Evolutionary conservation across 768 basidiomycete genomes (phyloP).

Genomic region (Phanerodontia chrysosporium): DNA sequence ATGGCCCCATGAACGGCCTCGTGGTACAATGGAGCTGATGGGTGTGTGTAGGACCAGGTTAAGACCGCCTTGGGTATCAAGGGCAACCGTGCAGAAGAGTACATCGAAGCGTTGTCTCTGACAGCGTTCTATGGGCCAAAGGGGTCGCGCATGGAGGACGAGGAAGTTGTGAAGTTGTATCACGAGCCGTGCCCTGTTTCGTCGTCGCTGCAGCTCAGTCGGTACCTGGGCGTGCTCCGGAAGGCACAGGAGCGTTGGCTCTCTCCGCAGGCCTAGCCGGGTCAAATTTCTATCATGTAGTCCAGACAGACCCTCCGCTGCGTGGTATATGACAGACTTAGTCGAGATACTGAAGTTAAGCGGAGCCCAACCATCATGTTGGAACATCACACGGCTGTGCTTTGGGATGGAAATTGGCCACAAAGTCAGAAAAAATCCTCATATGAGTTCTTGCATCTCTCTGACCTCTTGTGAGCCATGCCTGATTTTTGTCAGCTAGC

Average conservation of each 20-base stretch:
- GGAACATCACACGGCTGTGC: too few relatives aligned
- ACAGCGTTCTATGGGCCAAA: constrained; percentile 53
- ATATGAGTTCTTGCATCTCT: too few relatives aligned
- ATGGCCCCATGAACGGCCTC: constrained; percentile 33
- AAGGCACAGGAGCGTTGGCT: constrained; percentile 44
- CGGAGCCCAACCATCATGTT: too few relatives aligned
- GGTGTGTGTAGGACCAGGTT: constrained; percentile 44
- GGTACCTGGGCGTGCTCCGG: constrained; percentile 46
- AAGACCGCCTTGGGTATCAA: constrained; percentile 46
- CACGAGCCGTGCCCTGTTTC: constrained; percentile 40
- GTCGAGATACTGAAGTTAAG: too few relatives aligned
- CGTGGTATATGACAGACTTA: too few relatives aligned
- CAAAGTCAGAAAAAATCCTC: too few relatives aligned
- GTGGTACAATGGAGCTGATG: background rate
- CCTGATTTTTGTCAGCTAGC: too few relatives aligned
- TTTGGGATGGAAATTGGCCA: too few relatives aligned
- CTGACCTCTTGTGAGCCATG: too few relatives aligned
- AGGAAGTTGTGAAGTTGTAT: constrained; percentile 46
- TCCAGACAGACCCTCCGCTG: too few relatives aligned
- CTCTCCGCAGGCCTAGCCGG: background rate
- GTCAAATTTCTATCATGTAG: background rate
- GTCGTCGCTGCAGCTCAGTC: constrained; percentile 42
- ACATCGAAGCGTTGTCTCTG: constrained; percentile 47
- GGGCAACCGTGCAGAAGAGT: constrained; percentile 39
- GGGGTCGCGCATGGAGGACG: constrained; percentile 46